Percentiles rank a stretch among this genome's conserved stretches.
phyloP scores from a whole-genome alignment of 768 basidiomycete species.

The Termitomyces heimii region DNA sequence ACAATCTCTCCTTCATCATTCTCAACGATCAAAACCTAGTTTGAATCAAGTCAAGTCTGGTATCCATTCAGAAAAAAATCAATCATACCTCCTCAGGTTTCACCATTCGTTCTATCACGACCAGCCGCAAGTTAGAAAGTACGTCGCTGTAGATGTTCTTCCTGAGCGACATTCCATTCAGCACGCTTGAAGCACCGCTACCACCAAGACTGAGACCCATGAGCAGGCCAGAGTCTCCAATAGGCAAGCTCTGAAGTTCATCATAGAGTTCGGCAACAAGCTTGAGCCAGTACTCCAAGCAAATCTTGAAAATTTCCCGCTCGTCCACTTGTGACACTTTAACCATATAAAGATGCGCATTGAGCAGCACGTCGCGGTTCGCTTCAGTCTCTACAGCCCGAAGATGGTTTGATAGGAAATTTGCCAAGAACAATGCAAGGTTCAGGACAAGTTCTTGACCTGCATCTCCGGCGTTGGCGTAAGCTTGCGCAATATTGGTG shows the following conservation, averaged over 20 bases:
- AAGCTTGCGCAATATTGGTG: conserved; percentile 92
- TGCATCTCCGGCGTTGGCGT: conserved; percentile 80
- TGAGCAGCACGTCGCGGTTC: conserved; percentile 89
- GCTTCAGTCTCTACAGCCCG: conserved; percentile 89
- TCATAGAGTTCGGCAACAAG: conserved; percentile 96
- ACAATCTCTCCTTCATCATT: conserved; percentile 99
- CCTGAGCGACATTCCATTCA: conserved; percentile 73
- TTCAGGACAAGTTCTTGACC: conserved; percentile 98
- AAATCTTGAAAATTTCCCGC: conserved; percentile 99
- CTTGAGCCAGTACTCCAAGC: conserved; percentile 95
- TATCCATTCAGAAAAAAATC: too few relatives aligned
- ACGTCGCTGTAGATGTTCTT: conserved; percentile 97
- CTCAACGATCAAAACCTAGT: conserved; percentile 92
- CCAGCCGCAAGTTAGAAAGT: conserved; percentile 85
- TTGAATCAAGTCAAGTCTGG: not conserved
- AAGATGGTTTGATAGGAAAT: conserved; percentile 91
- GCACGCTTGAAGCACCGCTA: conserved; percentile 55
- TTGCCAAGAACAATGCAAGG: conserved; percentile 93
- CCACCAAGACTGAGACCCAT: conserved; percentile 87
- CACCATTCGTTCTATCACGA: conserved; percentile 98
- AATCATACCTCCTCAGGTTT: conserved; percentile 91
- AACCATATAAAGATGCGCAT: conserved; percentile 97
- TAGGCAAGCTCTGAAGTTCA: conserved; percentile 89
- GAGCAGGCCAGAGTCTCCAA: conserved; percentile 78
- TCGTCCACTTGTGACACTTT: conserved; percentile 98